Evolutionary conservation across 2,329 filamentous ascomycete species (phyloP), one percentile per base, ranked within the genome.

Genomic region (Cladophialophora psammophila): DNA sequence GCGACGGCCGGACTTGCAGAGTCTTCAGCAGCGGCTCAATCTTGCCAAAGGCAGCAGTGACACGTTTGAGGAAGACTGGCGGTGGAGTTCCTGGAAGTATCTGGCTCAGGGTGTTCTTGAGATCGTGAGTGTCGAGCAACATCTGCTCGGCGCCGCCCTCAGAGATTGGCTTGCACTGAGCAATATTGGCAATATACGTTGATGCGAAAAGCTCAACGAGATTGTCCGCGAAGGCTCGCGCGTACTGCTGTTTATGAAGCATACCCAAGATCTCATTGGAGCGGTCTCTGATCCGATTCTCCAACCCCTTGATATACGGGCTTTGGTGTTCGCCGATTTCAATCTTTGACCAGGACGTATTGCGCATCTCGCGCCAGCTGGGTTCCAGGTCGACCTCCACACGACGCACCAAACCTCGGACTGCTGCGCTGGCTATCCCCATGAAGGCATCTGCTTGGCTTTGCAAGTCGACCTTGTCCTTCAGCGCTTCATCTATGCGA

Each of bases 131-230:
- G 79, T 99, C 95, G 4, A 99, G 87, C 20, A 98, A 85, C 93
- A 99, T 97, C 88, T 97, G 95, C 78, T 99, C 94, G 10, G 95
- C 95, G 12, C 94, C 95, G 63, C 93, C 92, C 80, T 98, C 95
- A 5, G 93, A 94, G 57, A 99, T 91, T 0, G 95, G 95, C 72
- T 90, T 90, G 79, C 93, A 97, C 75, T 92, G 91, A 50, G 96
- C 92, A 65, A 98, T 90, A 75, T 91, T 96, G 69, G 85, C 83
- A 71, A 97, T 87, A 76, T 95, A 98, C 0, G 88, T 86, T 64
- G 85, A 91, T 15, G 91, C 91, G 70, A 98, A 82, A 69, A 92
- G 86, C 77, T 99, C 95, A 45, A 98, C 92, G n/a, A 98, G 82
- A 71, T 98, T 94, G 78, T 99, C 95, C 73, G 92, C 96, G 76